Percentiles rank a stretch among this genome's conserved stretches.
These are phyloP conservation scores for Ogataea degrootiae DNA, from an alignment of 805 yeast species.

Conservation along the genomic window DNA sequence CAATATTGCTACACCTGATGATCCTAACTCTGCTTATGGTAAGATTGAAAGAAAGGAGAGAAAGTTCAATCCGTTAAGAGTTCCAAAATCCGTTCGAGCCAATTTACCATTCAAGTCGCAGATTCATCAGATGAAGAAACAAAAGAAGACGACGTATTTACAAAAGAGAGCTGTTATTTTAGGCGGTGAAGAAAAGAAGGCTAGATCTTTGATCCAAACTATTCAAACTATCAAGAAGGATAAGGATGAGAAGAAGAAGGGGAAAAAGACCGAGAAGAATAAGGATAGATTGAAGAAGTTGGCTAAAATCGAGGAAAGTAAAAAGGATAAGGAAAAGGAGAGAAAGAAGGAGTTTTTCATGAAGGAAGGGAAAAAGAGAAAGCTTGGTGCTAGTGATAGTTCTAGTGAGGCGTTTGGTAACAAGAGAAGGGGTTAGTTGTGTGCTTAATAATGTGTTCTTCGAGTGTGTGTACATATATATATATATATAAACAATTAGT, in stretches of 20 bases:
- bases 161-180: constrained; percentile 89
- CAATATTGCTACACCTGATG: constrained; percentile 57
- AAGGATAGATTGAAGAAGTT: constrained; percentile 68
- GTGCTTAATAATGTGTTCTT: not conserved
- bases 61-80: constrained; percentile 80
- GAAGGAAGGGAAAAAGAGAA: constrained; percentile 62
- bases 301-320: constrained; percentile 68
- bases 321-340: constrained; percentile 71
- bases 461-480: not conserved
- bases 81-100: constrained; percentile 73
- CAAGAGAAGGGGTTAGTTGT: constrained; percentile 16
- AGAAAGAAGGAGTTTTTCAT: constrained; percentile 85
- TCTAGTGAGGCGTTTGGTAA: constrained; percentile 25
- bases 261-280: constrained; percentile 72
- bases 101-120: constrained; percentile 91
- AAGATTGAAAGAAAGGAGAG: constrained; percentile 83
- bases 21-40: constrained; percentile 45
- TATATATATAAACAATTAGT: not conserved
- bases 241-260: constrained; percentile 71
- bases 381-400: constrained; percentile 29
- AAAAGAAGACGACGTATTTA: constrained; percentile 74
- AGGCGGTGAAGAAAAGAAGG: constrained; percentile 90
- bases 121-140: constrained; percentile 83
- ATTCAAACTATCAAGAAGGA: constrained; percentile 80
- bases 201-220: constrained; percentile 82